phyloP scores from a whole-genome alignment of 1,139 yeast genomes.

The Yamadazyma triangularis region DNA sequence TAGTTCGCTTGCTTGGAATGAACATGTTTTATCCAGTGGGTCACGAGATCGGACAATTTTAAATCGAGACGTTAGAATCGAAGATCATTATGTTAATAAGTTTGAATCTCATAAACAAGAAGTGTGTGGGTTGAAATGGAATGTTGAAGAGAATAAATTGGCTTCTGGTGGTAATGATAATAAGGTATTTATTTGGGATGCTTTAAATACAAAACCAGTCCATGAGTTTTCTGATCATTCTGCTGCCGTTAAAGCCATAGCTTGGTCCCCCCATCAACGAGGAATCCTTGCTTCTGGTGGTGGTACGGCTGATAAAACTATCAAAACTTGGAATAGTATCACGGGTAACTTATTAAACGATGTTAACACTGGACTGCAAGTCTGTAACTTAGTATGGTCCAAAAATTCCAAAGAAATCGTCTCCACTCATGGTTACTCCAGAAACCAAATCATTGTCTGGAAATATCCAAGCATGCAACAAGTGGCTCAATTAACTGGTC shows the following conservation, averaged over 20 bases:
- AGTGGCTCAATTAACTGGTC: conserved; percentile 90
- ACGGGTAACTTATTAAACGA: conserved; percentile 73
- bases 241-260: conserved; percentile 94
- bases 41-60: conserved; percentile 79
- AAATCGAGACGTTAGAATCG: conserved; percentile 87
- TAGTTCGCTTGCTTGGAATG: conserved; percentile 91
- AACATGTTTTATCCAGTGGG: conserved; percentile 83
- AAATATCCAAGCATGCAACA: conserved; percentile 92
- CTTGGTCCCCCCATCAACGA: conserved; percentile 97
- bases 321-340: conserved; percentile 89
- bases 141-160: conserved; percentile 75
- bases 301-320: conserved; percentile 89
- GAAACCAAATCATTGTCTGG: conserved; percentile 92
- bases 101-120: conserved; percentile 84
- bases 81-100: conserved; percentile 73
- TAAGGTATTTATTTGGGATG: conserved; percentile 82
- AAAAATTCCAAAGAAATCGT: conserved; percentile 87
- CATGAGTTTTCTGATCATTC: conserved; percentile 76
- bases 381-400: conserved; percentile 92
- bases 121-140: conserved; percentile 96
- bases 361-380: conserved; percentile 92
- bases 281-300: conserved; percentile 95
- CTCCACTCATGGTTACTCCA: conserved; percentile 91
- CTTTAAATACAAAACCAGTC: conserved; percentile 63
- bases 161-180: conserved; percentile 97